Conservation (phyloP, 768 basidiomycete species). For the Chalciporus piperatus region DNA sequence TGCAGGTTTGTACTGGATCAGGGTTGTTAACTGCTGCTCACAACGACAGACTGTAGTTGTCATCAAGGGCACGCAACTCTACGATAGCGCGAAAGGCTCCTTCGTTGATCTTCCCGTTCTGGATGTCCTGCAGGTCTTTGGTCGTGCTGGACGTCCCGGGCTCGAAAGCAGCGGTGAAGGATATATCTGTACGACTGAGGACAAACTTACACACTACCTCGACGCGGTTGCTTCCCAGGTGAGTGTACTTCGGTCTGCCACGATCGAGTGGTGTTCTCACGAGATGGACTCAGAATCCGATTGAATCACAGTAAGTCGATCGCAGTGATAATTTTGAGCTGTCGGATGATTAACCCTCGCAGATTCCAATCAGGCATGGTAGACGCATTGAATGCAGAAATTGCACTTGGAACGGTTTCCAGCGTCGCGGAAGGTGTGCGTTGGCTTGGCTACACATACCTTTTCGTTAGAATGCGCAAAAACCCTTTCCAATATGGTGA, state of each 20-base stretch:
- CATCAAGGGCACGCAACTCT: constrained; percentile 97
- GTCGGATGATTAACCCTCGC: constrained; percentile 2
- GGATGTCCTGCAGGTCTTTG: constrained; percentile 97
- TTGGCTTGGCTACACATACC: constrained; percentile 97
- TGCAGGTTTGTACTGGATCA: constrained; percentile 57
- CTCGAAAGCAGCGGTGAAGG: constrained; percentile 93
- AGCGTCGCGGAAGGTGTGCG: constrained; percentile 82
- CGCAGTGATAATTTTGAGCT: not conserved
- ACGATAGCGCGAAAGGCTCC: constrained; percentile 84
- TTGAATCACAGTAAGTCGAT: constrained; percentile 82
- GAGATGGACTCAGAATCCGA: constrained; percentile 63
- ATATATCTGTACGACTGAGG: constrained; percentile 92
- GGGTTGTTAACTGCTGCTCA: constrained; percentile 4
- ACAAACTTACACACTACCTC: constrained; percentile 89
- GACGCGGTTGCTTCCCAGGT: constrained; percentile 87
- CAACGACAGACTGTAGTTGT: constrained; percentile 54
- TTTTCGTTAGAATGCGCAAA: constrained; percentile 91
- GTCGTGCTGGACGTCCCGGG: constrained; percentile 88
- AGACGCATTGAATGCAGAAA: constrained; percentile 93
- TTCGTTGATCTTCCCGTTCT: constrained; percentile 92
- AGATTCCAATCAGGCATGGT: constrained; percentile 83
- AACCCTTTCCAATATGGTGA: constrained; percentile 86
- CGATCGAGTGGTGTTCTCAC: not conserved
- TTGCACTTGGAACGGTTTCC: constrained; percentile 90
- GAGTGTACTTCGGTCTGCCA: constrained; percentile 14